Base-by-base conservation (phyloP, 225 moss, liverwort and hornwort species). In the Asterella californica region DNA sequence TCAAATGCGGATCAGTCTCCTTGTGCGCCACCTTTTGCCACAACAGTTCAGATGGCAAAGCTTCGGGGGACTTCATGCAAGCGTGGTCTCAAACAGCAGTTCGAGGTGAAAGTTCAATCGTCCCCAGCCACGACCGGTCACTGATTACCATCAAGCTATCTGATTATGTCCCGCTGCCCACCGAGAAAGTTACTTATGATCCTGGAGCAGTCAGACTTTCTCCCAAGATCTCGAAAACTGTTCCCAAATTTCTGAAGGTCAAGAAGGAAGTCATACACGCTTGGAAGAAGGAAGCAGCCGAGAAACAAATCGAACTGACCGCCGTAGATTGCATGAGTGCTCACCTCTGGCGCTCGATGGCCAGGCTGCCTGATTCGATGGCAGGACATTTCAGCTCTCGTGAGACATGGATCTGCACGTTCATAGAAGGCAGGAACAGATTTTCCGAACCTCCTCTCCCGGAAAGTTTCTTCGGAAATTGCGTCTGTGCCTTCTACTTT, bases 61-160 rank as follows among this genome's bases (percentile, higher is more conserved):
- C 55, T 33, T 52, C 61, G 79, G 21, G 49, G 33, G 65, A 15
- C 47, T 83, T 83, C 75, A 66, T 83, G 75, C 74, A 69, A 5
- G 79, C 83, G 36, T 83, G 83, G 83, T 79, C 83, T 3, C 19
- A 83, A 37, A 60, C n/a, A 9, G 66, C 79, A 6, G 68, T 74
- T 6, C 4, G 54, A 0, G 75, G 83, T 17, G 22, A 76, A 47
- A 47, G 69, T 15, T 48, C 33, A 21, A 48, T 79, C 6, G 68
- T 83, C 57, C 83, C 83, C 45, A 68, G 52, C 46, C 75, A 74
- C 57, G 83, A 83, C 45, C 65, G 68, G 6, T 34, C 34, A 9
- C 37, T 69, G 37, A 69, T 69, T 69, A 17, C 68, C 1, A 18
- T 69, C 68, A 69, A 33, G 22, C 34, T 33, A 0, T 34, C 68